phyloP scores from a whole-genome alignment of 805 yeast species.

The Wickerhamiella domercqiae region DNA sequence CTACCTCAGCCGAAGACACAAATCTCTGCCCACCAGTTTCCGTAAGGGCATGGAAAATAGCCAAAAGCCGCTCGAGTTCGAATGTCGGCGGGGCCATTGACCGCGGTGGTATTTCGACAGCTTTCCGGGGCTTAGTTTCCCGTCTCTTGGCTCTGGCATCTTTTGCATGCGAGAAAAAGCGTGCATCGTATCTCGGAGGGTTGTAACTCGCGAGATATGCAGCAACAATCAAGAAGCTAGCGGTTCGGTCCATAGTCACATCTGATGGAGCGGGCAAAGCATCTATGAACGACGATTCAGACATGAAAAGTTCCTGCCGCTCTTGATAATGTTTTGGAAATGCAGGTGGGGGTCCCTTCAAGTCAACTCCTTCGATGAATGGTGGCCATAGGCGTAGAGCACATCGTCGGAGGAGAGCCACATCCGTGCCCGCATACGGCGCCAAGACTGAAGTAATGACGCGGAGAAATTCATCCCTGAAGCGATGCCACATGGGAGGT shows the following conservation, averaged over 20 bases:
- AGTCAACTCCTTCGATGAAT: slow-evolving; percentile 18
- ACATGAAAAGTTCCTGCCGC: slow-evolving; percentile 17
- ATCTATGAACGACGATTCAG: slow-evolving; percentile 10
- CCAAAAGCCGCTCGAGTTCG: slow-evolving; percentile 63
- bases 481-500: background rate
- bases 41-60: slow-evolving; percentile 61
- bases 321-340: slow-evolving; percentile 17
- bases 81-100: slow-evolving; percentile 58
- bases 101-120: slow-evolving; percentile 39
- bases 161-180: slow-evolving; percentile 50
- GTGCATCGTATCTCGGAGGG: slow-evolving; percentile 52
- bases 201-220: slow-evolving; percentile 72
- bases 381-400: slow-evolving; percentile 22
- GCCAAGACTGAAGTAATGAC: slow-evolving; percentile 31
- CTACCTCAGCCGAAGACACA: slow-evolving; percentile 24
- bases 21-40: slow-evolving; percentile 18
- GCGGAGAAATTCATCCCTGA: slow-evolving; percentile 24
- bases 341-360: slow-evolving; percentile 4
- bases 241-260: slow-evolving; percentile 2
- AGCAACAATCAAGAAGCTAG: slow-evolving; percentile 57
- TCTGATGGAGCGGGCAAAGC: slow-evolving; percentile 3
- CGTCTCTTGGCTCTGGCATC: slow-evolving; percentile 29
- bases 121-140: slow-evolving; percentile 29
- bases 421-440: slow-evolving; percentile 34
- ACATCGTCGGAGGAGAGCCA: slow-evolving; percentile 17